Conservation (phyloP, 768 basidiomycete genomes). For the Mrakia blollopis region DNA sequence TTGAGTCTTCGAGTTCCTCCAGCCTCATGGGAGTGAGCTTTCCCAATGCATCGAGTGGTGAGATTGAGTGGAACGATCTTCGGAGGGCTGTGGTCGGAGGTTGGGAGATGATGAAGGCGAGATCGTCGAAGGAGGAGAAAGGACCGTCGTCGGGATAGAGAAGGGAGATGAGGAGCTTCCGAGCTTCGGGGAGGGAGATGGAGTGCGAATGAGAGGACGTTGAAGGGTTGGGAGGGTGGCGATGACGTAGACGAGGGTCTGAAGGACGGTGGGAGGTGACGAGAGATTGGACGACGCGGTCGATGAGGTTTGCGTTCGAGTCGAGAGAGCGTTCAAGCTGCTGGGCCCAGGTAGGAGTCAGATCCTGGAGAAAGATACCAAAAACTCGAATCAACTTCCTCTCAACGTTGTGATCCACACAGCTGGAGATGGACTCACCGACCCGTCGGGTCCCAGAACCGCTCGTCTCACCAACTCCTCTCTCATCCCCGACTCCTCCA, state of each 20-base stretch:
- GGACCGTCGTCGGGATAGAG: background rate
- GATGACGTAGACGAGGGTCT: background rate
- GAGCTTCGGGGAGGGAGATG: background rate
- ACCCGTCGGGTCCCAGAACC: no score
- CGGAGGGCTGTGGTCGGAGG: background rate
- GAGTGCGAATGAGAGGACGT: background rate
- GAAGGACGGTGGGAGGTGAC: background rate
- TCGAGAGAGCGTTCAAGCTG: background rate
- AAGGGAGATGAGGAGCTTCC: background rate
- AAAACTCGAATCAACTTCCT: background rate
- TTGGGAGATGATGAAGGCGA: background rate
- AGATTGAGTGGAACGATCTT: no score
- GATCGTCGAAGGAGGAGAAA: background rate
- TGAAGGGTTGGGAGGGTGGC: background rate
- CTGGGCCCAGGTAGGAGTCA: background rate
- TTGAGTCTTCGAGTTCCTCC: no score
- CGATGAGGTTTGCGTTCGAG: background rate
- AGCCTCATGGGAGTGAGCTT: no score
- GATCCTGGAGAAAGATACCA: background rate
- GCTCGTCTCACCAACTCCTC: no score
- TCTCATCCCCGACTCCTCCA: background rate
- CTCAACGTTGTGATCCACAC: no score
- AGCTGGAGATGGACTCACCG: no score
- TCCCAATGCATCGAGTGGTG: no score
- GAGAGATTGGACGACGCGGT: background rate